Evolutionary conservation across 805 yeast species (phyloP).

Genomic region (Lipomyces sp.): DNA sequence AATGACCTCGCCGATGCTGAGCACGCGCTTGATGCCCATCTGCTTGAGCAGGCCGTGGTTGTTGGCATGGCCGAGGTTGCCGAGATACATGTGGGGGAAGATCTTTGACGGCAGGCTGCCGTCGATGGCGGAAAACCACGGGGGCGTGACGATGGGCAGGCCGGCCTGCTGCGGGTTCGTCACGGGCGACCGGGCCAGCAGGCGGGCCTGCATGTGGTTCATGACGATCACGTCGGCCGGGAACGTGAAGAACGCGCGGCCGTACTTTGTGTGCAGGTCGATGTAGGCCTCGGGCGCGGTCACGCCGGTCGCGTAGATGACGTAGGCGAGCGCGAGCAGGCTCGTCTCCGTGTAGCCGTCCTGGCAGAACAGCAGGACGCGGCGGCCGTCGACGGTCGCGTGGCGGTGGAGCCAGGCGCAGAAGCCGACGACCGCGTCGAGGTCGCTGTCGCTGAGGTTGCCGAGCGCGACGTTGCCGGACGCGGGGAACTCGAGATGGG

Average conservation of each 20-base stretch:
- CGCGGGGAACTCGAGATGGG: conserved; percentile 58
- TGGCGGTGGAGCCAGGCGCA: conserved; percentile 59
- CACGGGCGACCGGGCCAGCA: conserved; percentile 51
- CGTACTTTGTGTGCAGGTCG: conserved; percentile 57
- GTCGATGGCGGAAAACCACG: conserved; percentile 39
- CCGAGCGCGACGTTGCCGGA: conserved; percentile 81
- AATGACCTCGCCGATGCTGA: conserved; percentile 76
- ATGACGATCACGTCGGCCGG: conserved; percentile 68
- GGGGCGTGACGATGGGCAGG: conserved; percentile 18
- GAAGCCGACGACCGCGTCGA: conserved; percentile 61
- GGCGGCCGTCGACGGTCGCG: conserved; percentile 28
- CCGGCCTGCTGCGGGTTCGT: conserved; percentile 4
- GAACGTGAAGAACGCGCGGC: conserved; percentile 82
- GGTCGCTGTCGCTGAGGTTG: conserved; percentile 58
- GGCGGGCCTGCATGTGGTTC: conserved; percentile 58
- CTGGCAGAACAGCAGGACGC: conserved; percentile 64
- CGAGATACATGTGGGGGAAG: conserved; percentile 78
- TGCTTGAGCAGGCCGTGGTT: conserved; percentile 58
- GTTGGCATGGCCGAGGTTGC: conserved; percentile 79
- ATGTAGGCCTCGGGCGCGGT: conserved; percentile 63
- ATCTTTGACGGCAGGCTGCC: conserved; percentile 84
- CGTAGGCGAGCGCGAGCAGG: conserved; percentile 63
- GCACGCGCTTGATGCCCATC: conserved; percentile 68
- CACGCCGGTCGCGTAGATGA: conserved; percentile 65
- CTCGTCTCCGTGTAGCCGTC: conserved; percentile 94